Evolutionary conservation across 192 early-diverging fungal genomes (phyloP).

Genomic region (Coemansia sp.): DNA sequence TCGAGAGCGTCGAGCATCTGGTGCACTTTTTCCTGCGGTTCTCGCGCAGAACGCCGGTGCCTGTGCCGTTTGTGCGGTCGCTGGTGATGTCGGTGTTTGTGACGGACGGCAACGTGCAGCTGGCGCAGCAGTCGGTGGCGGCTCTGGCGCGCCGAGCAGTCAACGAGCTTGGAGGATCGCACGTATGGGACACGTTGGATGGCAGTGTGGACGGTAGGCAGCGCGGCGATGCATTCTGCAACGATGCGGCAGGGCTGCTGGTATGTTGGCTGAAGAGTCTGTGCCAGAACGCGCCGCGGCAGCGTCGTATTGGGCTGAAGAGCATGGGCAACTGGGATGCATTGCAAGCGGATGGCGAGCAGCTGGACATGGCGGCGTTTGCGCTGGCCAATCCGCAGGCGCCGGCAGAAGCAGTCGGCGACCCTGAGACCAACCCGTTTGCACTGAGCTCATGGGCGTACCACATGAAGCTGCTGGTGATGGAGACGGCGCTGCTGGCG

Average conservation of each 20-base stretch:
- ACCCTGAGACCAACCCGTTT: slow-evolving; percentile 33
- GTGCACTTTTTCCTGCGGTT: slow-evolving; percentile 21
- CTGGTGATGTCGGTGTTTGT: slow-evolving; percentile 28
- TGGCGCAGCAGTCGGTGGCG: slow-evolving; percentile 16
- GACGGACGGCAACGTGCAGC: slow-evolving; percentile 11
- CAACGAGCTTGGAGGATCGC: slow-evolving; percentile 11
- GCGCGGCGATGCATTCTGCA: slow-evolving; percentile 14
- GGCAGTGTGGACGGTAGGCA: not conserved
- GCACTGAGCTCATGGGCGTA: slow-evolving; percentile 51
- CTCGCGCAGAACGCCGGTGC: slow-evolving; percentile 9
- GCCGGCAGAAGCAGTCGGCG: not conserved
- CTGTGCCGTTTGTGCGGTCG: slow-evolving; percentile 37
- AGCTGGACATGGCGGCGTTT: slow-evolving; percentile 28
- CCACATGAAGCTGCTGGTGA: slow-evolving; percentile 42
- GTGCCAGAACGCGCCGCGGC: slow-evolving; percentile 43
- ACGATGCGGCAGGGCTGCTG: slow-evolving; percentile 26
- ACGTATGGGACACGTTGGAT: slow-evolving; percentile 14
- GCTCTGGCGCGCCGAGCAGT: slow-evolving; percentile 24
- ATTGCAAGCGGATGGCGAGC: slow-evolving; percentile 47
- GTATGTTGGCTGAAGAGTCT: slow-evolving; percentile 38
- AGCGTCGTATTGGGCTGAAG: slow-evolving; percentile 36
- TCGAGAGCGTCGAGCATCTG: slow-evolving; percentile 26
- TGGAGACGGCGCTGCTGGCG: slow-evolving; percentile 21
- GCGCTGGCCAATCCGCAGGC: slow-evolving; percentile 4
- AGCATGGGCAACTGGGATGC: slow-evolving; percentile 36